Evolutionary conservation across 2,329 filamentous ascomycete species (phyloP).

Genomic region (Elsinoe arachidis): DNA sequence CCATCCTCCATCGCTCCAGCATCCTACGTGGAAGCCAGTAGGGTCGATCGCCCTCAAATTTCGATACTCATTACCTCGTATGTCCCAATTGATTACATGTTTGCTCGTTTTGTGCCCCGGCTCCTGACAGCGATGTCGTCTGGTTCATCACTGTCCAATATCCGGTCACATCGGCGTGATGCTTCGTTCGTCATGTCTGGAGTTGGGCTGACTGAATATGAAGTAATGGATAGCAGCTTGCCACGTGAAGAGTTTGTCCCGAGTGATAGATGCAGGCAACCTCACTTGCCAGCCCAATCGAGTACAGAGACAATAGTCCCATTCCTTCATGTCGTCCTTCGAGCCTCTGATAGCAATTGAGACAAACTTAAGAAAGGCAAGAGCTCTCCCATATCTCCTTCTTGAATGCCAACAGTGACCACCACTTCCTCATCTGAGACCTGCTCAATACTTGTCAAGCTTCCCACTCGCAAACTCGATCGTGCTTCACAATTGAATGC

Average conservation of each 20-base stretch:
- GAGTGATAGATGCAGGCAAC: too few species aligned
- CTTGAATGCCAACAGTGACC: background rate
- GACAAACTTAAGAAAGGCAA: background rate
- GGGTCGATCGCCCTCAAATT: background rate
- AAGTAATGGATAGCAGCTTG: too few species aligned
- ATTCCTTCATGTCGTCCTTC: background rate
- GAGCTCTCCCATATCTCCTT: background rate
- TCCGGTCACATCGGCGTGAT: too few species aligned
- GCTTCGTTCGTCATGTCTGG: too few species aligned
- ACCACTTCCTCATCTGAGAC: background rate
- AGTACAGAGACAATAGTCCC: background rate
- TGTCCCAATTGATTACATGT: background rate
- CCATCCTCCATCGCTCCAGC: background rate
- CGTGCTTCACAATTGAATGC: background rate
- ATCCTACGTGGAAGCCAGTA: background rate
- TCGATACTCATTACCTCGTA: background rate
- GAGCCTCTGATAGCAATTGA: background rate
- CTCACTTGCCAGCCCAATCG: too few species aligned
- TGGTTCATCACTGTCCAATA: too few species aligned
- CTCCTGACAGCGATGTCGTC: background rate
- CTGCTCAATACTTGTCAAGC: background rate
- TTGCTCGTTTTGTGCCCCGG: background rate
- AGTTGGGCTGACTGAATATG: too few species aligned
- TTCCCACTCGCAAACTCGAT: background rate
- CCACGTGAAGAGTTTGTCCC: too few species aligned